Evolutionary conservation across 2,329 filamentous ascomycete species (phyloP).

Genomic region (Capronia epimyces): DNA sequence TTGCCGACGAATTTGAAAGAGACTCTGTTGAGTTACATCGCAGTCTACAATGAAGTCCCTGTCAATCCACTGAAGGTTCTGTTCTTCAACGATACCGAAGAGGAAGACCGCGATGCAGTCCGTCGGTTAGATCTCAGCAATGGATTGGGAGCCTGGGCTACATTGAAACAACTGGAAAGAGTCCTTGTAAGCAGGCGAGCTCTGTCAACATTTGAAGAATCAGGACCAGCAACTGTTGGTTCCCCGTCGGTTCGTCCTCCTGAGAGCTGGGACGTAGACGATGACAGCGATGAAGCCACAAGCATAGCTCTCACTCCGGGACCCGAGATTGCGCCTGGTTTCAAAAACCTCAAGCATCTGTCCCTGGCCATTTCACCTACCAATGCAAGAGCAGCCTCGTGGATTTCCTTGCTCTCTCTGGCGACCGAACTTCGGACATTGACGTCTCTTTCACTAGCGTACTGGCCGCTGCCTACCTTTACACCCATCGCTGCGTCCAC

Average conservation of each 20-base stretch:
- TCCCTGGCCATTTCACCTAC: constrained; percentile 51
- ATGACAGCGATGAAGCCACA: constrained; percentile 12
- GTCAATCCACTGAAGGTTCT: constrained; percentile 47
- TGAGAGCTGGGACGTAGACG: constrained; percentile 40
- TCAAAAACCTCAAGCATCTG: constrained; percentile 52
- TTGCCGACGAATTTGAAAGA: constrained; percentile 50
- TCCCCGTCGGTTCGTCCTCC: constrained; percentile 24
- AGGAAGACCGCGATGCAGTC: constrained; percentile 39
- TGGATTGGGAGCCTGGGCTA: constrained; percentile 46
- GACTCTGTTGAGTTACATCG: constrained; percentile 53
- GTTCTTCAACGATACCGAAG: constrained; percentile 35
- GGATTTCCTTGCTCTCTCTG: constrained; percentile 51
- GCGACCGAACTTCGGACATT: constrained; percentile 51
- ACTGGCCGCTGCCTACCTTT: constrained; percentile 57
- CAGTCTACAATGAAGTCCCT: constrained; percentile 42
- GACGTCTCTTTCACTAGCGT: constrained; percentile 57
- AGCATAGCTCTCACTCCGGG: background rate
- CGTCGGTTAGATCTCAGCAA: constrained; percentile 50
- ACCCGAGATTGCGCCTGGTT: constrained; percentile 31
- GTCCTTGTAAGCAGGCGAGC: constrained; percentile 37
- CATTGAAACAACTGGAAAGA: constrained; percentile 44
- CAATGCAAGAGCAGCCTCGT: constrained; percentile 40
- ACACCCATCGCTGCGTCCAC: constrained; percentile 47
- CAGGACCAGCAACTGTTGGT: background rate
- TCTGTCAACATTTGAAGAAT: constrained; percentile 15